A percentile compares a stretch with the other conserved stretches of the same genome.
phyloP scores from a whole-genome alignment of 768 basidiomycete species.

The Russula vinacea region DNA sequence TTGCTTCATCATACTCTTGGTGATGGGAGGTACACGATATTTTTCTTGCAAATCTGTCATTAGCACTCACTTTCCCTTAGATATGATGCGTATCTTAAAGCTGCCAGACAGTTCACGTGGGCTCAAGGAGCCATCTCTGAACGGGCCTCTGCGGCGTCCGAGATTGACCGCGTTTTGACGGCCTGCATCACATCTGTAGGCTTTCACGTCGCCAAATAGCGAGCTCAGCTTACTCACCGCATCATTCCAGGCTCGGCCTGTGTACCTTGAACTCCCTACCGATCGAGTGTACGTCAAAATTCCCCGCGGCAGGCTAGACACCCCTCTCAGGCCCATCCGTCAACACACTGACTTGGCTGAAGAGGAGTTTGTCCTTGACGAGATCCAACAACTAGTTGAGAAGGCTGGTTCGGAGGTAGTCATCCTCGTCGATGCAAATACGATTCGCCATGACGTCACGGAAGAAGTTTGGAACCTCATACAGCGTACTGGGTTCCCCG shows the following conservation, averaged over 20 bases:
- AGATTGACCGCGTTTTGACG: slow-evolving; percentile 77
- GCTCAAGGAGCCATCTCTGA: slow-evolving; percentile 60
- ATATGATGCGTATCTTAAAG: slow-evolving; percentile 76
- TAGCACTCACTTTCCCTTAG: slow-evolving; percentile 36
- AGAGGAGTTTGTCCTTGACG: slow-evolving; percentile 67
- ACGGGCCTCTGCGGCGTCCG: slow-evolving; percentile 52
- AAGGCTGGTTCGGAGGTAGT: slow-evolving; percentile 61
- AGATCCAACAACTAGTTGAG: slow-evolving; percentile 63
- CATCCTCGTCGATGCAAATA: slow-evolving; percentile 79
- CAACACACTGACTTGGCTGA: slow-evolving; percentile 55
- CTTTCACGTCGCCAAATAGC: background rate
- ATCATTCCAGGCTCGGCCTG: slow-evolving; percentile 65
- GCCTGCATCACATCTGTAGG: slow-evolving; percentile 43
- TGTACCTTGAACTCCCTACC: slow-evolving; percentile 83
- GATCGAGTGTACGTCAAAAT: slow-evolving; percentile 73
- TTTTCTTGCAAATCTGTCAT: background rate
- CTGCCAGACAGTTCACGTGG: slow-evolving; percentile 69
- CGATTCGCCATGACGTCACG: slow-evolving; percentile 65
- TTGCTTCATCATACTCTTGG: slow-evolving; percentile 88
- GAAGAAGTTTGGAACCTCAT: slow-evolving; percentile 62
- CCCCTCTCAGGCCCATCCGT: slow-evolving; percentile 49
- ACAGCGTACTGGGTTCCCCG: slow-evolving; percentile 63
- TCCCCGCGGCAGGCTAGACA: slow-evolving; percentile 57
- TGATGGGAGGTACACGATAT: slow-evolving; percentile 57
- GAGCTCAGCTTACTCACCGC: background rate